Base-by-base conservation (phyloP, 768 basidiomycete genomes). In the Harrya chromipes region DNA sequence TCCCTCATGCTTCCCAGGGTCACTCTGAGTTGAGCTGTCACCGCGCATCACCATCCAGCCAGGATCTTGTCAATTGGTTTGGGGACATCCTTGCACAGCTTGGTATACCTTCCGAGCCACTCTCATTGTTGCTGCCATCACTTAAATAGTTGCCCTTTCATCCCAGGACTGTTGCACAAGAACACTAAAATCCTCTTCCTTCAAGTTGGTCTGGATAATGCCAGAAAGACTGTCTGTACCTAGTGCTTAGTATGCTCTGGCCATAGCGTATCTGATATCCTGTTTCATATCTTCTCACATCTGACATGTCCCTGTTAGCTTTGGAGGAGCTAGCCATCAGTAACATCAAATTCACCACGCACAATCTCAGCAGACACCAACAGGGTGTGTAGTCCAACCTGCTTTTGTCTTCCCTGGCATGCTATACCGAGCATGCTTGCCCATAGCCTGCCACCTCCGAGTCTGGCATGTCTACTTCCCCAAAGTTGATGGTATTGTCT, bases 391-490 rank as follows among this genome's bases (percentile, higher is more conserved):
- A 20, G 7, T 31, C 40, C 26, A 33, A 33, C 35, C 13, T 20
- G 7, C 29, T 29, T 6, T 13, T 20, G 12, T 26, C 46, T 46
- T 51, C 27, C 39, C 35, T n/a, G n/a, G n/a, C 38, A 40, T 8
- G 4, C 27, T n/a, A 21, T 46, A 34, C 37, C 21, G 3, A 36
- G 4, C 11, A 24, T 33, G 26, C 36, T 33, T 37, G 21, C 23
- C 23, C 34, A 17, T 61, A 83, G 97, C 97, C 46, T 94, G 97
- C 59, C 91, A 97, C 59, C 86, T 98, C n/a, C n/a, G n/a, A n/a
- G n/a, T n/a, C 68, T 99, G 97, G 97, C 85, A 94, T 50, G 94
- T 98, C 72, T 99, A 98, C 76, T 98, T 99, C 85, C 97, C 97
- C 43, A 97, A 98, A 70, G 97, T 98, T 37, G 94, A 99, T 62